Evolutionary conservation across 345 rosid species (phyloP).

Genomic region (Limnanthes douglasii): DNA sequence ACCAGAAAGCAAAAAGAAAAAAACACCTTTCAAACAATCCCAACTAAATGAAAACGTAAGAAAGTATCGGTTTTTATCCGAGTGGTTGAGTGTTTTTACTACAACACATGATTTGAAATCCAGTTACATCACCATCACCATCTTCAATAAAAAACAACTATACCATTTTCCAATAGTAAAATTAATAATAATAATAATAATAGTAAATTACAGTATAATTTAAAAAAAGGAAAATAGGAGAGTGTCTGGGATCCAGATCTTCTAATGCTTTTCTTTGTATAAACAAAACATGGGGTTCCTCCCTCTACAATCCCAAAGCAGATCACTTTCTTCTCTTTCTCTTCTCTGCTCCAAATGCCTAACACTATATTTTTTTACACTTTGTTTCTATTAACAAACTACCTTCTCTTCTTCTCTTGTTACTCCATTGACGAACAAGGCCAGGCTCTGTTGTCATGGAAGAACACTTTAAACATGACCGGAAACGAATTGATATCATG

Average conservation of each 20-base stretch:
- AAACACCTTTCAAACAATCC: neutral
- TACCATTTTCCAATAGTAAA: constrained; percentile 2
- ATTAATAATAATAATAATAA: constrained; percentile 5
- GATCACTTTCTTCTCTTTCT: constrained; percentile 15
- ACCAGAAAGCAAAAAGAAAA: neutral
- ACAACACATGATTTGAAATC: too few relatives aligned
- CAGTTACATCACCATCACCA: constrained; percentile 19
- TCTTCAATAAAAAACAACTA: constrained; percentile 13
- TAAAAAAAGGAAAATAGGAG: constrained; percentile 14
- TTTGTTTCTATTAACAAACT: constrained; percentile 26
- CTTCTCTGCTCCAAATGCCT: constrained; percentile 47
- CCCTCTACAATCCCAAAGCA: constrained; percentile 58
- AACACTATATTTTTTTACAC: constrained; percentile 26
- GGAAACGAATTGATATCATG: constrained; percentile 36
- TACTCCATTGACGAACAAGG: constrained; percentile 53
- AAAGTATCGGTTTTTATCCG: too few relatives aligned
- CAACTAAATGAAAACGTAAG: constrained; percentile 6
- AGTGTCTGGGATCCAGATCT: constrained; percentile 61
- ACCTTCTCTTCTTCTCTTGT: constrained; percentile 29
- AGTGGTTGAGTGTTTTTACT: too few relatives aligned
- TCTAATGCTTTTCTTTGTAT: constrained; percentile 37
- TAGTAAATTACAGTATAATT: constrained; percentile 4
- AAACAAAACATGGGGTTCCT: constrained; percentile 80
- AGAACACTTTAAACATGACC: constrained; percentile 40
- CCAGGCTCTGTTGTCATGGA: constrained; percentile 72